Percentiles rank a stretch among this genome's conserved stretches.
phyloP scores from a whole-genome alignment of 805 yeast species.

The Metschnikowia koreensis region DNA sequence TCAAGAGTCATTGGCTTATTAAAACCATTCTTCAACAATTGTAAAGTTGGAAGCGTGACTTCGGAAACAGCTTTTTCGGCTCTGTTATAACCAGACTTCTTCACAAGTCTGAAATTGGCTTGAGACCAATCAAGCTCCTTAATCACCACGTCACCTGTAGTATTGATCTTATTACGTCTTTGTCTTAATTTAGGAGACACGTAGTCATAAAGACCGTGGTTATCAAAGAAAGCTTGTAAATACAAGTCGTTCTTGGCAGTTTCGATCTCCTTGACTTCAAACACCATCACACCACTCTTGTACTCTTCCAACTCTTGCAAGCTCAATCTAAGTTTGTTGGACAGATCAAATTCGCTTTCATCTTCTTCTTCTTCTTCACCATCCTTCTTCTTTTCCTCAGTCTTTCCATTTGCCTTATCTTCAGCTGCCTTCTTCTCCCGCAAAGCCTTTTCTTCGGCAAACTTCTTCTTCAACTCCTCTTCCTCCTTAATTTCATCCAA shows the following conservation, averaged over 20 bases:
- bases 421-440: slow-evolving; percentile 26
- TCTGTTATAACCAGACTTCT: slow-evolving; percentile 53
- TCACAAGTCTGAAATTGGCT: slow-evolving; percentile 58
- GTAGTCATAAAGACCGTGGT: slow-evolving; percentile 63
- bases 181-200: slow-evolving; percentile 54
- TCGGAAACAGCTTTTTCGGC: slow-evolving; percentile 60
- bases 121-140: slow-evolving; percentile 77
- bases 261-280: slow-evolving; percentile 59
- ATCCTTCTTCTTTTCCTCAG: slow-evolving; percentile 35
- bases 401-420: slow-evolving; percentile 20
- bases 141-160: slow-evolving; percentile 70
- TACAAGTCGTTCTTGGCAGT: slow-evolving; percentile 55
- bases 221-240: slow-evolving; percentile 77
- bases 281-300: slow-evolving; percentile 75
- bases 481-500: slow-evolving; percentile 65
- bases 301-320: slow-evolving; percentile 56
- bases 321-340: slow-evolving; percentile 46
- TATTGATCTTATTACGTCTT: slow-evolving; percentile 30
- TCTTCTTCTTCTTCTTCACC: slow-evolving; percentile 36
- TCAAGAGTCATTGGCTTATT: slow-evolving; percentile 56
- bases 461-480: slow-evolving; percentile 33
- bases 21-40: slow-evolving; percentile 64
- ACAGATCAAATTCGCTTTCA: slow-evolving; percentile 23
- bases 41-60: slow-evolving; percentile 61
- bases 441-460: slow-evolving; percentile 25